phyloP scores from a whole-genome alignment of 108 stramenopile species.

The Fragilariopsis cylindrus region DNA sequence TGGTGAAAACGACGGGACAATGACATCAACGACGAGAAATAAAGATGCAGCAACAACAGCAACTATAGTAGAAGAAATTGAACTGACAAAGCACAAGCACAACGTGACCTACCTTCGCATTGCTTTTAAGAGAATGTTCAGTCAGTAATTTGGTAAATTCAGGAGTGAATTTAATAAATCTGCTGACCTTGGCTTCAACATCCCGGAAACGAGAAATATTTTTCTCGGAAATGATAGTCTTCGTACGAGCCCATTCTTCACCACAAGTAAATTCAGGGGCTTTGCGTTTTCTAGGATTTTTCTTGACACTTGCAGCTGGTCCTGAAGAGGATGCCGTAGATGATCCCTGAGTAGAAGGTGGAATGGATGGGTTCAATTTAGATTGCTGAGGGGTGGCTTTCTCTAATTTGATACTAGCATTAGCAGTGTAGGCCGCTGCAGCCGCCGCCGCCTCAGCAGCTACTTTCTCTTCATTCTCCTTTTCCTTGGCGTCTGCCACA shows the following conservation, averaged over 20 bases:
- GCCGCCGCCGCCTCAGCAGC: background rate
- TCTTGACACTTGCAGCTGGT: slow-evolving; percentile 15
- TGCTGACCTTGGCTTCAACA: slow-evolving; percentile 61
- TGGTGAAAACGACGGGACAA: no score
- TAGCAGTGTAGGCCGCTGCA: no score
- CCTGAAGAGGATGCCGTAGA: background rate
- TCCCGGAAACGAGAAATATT: slow-evolving; percentile 45
- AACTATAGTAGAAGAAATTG: no score
- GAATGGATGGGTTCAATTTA: no score
- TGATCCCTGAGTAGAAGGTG: no score
- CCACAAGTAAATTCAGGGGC: slow-evolving; percentile 56
- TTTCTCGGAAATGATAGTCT: slow-evolving; percentile 49
- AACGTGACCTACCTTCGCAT: slow-evolving; percentile 36
- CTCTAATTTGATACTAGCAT: no score
- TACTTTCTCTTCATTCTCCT: slow-evolving; percentile 17
- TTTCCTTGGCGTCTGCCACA: slow-evolving; percentile 9
- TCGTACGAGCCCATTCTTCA: slow-evolving; percentile 64
- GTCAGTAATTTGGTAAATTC: slow-evolving; percentile 63
- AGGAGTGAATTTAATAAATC: slow-evolving; percentile 65
- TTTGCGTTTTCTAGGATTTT: slow-evolving; percentile 55
- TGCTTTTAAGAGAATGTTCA: slow-evolving; percentile 42
- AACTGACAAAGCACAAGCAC: slow-evolving; percentile 1
- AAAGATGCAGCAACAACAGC: no score
- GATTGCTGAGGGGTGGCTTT: no score
- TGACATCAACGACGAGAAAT: no score